phyloP scores from a whole-genome alignment of 805 yeast genomes.

The Ascoidea asiatica region DNA sequence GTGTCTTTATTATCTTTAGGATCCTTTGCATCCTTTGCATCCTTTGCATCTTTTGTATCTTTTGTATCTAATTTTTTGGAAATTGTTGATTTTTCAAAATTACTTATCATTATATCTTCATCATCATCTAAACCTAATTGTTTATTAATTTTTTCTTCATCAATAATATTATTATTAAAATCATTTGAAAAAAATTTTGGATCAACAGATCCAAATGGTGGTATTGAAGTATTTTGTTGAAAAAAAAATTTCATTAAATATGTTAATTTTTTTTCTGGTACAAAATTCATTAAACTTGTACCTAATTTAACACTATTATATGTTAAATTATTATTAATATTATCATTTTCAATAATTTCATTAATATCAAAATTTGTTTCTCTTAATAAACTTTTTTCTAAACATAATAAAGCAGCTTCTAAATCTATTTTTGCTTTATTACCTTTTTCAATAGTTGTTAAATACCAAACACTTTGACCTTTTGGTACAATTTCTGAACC shows the following conservation, averaged over 20 bases:
- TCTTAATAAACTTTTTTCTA: slow-evolving; percentile 70
- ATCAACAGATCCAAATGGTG: slow-evolving; percentile 39
- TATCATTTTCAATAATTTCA: slow-evolving; percentile 18
- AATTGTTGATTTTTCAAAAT: slow-evolving; percentile 9
- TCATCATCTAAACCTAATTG: too few species aligned
- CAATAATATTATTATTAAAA: too few species aligned
- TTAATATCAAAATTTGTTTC: slow-evolving; percentile 53
- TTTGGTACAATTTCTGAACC: slow-evolving; percentile 78
- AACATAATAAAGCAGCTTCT: slow-evolving; percentile 64
- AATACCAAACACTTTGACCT: slow-evolving; percentile 87
- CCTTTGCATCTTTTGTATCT: background rate
- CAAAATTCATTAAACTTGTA: slow-evolving; percentile 70
- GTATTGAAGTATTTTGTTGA: slow-evolving; percentile 42
- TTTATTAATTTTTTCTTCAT: too few species aligned
- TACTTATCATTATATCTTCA: background rate
- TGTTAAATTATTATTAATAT: slow-evolving; percentile 42
- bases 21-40: background rate
- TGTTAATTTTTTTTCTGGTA: slow-evolving; percentile 61
- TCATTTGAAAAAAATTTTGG: slow-evolving; percentile 22
- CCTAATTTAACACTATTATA: slow-evolving; percentile 72
- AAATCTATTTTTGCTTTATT: slow-evolving; percentile 62
- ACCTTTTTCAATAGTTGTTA: slow-evolving; percentile 63
- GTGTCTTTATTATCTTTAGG: background rate
- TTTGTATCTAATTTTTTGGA: background rate
- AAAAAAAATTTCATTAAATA: slow-evolving; percentile 48